These are phyloP conservation scores for Oehlia diaphana DNA, from an alignment of 192 early-diverging fungal genomes.

Conservation along the genomic window DNA sequence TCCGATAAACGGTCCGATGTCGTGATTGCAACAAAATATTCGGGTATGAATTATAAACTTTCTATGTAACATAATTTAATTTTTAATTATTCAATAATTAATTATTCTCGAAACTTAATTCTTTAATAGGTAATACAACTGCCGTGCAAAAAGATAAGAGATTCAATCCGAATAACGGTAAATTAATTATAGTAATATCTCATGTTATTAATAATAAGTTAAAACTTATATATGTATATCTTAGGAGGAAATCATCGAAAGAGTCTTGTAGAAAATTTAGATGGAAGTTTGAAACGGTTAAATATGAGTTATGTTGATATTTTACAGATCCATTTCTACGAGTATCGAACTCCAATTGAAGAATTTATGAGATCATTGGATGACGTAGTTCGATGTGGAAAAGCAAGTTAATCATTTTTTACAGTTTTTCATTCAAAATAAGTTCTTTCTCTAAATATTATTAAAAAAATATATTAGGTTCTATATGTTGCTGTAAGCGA, in stretches of 20 bases:
- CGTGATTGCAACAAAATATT: slow-evolving; percentile 49
- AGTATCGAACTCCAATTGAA: slow-evolving; percentile 58
- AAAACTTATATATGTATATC: slow-evolving; percentile 14
- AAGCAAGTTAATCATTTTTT: slow-evolving; percentile 31
- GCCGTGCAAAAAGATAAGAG: background rate
- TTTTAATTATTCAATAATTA: no score
- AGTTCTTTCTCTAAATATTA: background rate
- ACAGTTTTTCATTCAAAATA: background rate
- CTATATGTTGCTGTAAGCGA: slow-evolving; percentile 50
- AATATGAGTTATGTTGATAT: slow-evolving; percentile 47
- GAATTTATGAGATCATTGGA: slow-evolving; percentile 72
- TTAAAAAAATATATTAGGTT: slow-evolving; percentile 5
- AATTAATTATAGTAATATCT: background rate
- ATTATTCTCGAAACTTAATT: background rate
- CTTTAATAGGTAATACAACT: background rate
- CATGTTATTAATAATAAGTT: background rate
- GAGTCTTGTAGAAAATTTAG: slow-evolving; percentile 51
- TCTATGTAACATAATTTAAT: background rate
- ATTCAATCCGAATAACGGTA: background rate
- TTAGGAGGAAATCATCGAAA: slow-evolving; percentile 45
- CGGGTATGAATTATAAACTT: background rate
- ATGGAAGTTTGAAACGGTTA: slow-evolving; percentile 54
- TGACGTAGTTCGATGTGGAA: slow-evolving; percentile 64
- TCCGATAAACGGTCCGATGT: slow-evolving; percentile 45
- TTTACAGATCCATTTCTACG: slow-evolving; percentile 48